Evolutionary conservation across 345 rosid genomes (phyloP).

Genomic region (Eutrema yunnanense): DNA sequence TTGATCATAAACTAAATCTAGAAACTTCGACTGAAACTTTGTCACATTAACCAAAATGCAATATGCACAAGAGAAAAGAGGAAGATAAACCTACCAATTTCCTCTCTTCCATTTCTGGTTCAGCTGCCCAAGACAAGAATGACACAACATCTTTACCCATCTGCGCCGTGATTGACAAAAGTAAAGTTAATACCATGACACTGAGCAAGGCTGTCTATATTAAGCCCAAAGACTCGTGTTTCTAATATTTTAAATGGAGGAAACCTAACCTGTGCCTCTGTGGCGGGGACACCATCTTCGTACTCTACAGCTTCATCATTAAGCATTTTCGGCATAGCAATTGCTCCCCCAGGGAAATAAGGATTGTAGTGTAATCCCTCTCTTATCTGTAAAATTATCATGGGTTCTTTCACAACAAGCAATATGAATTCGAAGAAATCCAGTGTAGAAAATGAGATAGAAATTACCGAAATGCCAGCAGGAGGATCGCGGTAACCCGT

Average conservation of each 20-base stretch:
- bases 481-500: conserved; percentile 99
- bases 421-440: not conserved
- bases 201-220: not conserved
- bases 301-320: conserved; percentile 96
- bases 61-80: not conserved
- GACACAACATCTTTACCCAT: conserved; percentile 99
- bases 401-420: not conserved
- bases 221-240: not conserved
- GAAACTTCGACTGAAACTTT: not conserved
- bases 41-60: not conserved
- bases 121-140: conserved; percentile 97
- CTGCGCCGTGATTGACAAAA: conserved; percentile 34
- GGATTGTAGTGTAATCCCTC: conserved; percentile 97
- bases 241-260: not conserved
- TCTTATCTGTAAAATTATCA: conserved; percentile 53
- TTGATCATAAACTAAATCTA: not conserved
- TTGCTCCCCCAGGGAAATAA: conserved; percentile 99
- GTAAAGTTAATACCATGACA: not conserved
- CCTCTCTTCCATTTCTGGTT: conserved; percentile 99
- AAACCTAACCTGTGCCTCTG: conserved; percentile 87
- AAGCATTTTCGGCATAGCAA: conserved; percentile 99
- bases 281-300: conserved; percentile 95
- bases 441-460: not conserved
- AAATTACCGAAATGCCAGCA: conserved; percentile 78
- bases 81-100: conserved; percentile 55